A percentile compares a stretch with the other conserved stretches of the same genome.
Evolutionary conservation across 1,284 basidiomycete genomes (phyloP).

Genomic region (Takashimella koratensis): DNA sequence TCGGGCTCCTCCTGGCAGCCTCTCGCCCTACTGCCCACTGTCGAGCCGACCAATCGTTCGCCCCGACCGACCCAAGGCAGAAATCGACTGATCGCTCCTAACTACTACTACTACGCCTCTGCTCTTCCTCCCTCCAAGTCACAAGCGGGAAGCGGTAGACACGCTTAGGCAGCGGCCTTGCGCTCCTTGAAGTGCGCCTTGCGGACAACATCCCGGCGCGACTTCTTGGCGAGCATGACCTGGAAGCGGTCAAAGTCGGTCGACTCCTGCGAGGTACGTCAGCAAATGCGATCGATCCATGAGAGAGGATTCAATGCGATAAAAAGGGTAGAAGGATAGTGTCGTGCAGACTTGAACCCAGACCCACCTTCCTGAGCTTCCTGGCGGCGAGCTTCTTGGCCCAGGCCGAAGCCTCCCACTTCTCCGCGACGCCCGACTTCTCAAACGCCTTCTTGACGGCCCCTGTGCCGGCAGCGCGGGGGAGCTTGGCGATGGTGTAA

Average conservation of each 20-base stretch:
- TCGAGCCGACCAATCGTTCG: no score
- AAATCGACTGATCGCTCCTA: no score
- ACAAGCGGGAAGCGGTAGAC: no score
- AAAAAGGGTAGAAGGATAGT: no score
- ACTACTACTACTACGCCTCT: no score
- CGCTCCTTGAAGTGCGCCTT: conserved; percentile 52
- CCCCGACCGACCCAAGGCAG: no score
- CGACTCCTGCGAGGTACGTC: conserved; percentile 53
- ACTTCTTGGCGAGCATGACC: conserved; percentile 56
- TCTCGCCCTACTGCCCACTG: no score
- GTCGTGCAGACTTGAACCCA: background rate
- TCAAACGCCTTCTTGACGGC: conserved; percentile 83
- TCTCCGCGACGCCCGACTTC: conserved; percentile 53
- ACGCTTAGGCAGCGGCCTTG: conserved; percentile 48
- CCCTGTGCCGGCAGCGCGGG: conserved; percentile 79
- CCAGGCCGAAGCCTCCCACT: conserved; percentile 80
- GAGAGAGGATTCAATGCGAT: no score
- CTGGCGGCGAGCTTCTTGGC: conserved; percentile 81
- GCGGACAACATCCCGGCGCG: conserved; percentile 51
- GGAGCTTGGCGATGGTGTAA: conserved; percentile 75
- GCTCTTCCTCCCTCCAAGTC: no score
- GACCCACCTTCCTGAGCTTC: conserved; percentile 63
- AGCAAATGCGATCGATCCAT: no score
- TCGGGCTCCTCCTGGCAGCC: no score
- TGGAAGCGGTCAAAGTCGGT: conserved; percentile 88